Percentiles rank a stretch among this genome's conserved stretches.
phyloP scores from a whole-genome alignment of 2,329 filamentous ascomycete genomes.

The Penicillium sp. region DNA sequence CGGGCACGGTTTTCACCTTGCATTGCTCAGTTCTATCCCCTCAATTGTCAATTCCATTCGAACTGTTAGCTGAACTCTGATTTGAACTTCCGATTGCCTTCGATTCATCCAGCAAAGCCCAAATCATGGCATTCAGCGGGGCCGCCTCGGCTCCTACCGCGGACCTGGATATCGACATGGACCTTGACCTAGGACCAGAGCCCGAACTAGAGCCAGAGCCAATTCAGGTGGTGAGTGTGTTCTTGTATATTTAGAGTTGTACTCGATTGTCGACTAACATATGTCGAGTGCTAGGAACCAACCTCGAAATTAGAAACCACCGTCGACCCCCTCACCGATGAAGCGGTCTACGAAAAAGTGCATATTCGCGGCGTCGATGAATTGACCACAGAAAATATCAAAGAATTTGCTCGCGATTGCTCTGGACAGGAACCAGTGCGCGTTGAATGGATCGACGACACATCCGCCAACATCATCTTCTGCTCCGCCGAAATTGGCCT shows the following conservation, averaged over 20 bases:
- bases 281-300: slow-evolving; percentile 23
- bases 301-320: slow-evolving; percentile 20
- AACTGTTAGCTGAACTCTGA: not conserved
- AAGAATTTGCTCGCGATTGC: slow-evolving; percentile 69
- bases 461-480: slow-evolving; percentile 83
- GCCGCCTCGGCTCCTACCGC: slow-evolving; percentile 17
- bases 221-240: slow-evolving; percentile 33
- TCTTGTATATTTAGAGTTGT: not conserved
- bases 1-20: slow-evolving; percentile 6
- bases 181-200: slow-evolving; percentile 56
- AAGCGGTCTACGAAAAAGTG: slow-evolving; percentile 59
- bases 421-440: slow-evolving; percentile 58
- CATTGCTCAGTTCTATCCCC: not conserved
- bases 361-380: slow-evolving; percentile 80
- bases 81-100: not conserved
- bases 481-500: slow-evolving; percentile 53
- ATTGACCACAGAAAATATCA: slow-evolving; percentile 76
- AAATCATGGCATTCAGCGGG: slow-evolving; percentile 8
- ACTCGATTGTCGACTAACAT: slow-evolving; percentile 2
- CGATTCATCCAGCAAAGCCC: slow-evolving; percentile 2
- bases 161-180: slow-evolving; percentile 72
- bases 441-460: slow-evolving; percentile 95
- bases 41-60: not conserved
- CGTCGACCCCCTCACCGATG: slow-evolving; percentile 31
- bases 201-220: slow-evolving; percentile 35